Evolutionary conservation across 768 basidiomycete species (phyloP), one percentile per base, ranked within the genome.

Genomic region (Ramaria rubella): DNA sequence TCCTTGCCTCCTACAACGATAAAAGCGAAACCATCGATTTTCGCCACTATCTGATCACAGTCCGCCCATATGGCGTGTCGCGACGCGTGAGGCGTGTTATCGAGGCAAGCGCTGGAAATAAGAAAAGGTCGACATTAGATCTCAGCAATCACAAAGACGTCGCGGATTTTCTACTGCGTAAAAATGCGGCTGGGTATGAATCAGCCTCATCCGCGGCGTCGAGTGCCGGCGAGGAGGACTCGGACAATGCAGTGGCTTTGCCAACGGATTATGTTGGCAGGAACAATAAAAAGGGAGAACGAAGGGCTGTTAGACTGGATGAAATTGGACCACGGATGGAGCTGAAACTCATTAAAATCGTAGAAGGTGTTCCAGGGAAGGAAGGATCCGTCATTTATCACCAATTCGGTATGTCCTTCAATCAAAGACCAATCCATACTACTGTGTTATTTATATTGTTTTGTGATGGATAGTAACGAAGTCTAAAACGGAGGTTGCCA

Each of bases 291-390:
- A 90, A 86, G 68, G 95, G 93, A 0, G 86, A 89, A 66, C 84
- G 87, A 73, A 82, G 91, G 62, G 95, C 96, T 5, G 91, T 99
- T 11, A 79, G 85, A 62, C 74, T 99, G 52, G 89, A 95, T 53
- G 96, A 99, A 72, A 82, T 97, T 43, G 96, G 96, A 1, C 96
- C 96, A 38, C 77, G 96, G 66, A 86, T 99, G 84, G 96, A 99
- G 70, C 72, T 98, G 62, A 79, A 81, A 60, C 72, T 99, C 62
- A 82, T 97, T 63, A 99, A 99, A 76, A 93, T 99, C 57, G 82
- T 85, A 17, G 95, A 97, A 69, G 95, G 96, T 23, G 75, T 90
- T 17, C 94, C 94, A 4, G 96, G 94, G 14, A 94, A 86, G 63
- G 92, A 95, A 69, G 92, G 96, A 5, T 82, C 80, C 60, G 91